Conservation (phyloP, 2,329 filamentous ascomycete species). For the Scedosporium aurantiacum region DNA sequence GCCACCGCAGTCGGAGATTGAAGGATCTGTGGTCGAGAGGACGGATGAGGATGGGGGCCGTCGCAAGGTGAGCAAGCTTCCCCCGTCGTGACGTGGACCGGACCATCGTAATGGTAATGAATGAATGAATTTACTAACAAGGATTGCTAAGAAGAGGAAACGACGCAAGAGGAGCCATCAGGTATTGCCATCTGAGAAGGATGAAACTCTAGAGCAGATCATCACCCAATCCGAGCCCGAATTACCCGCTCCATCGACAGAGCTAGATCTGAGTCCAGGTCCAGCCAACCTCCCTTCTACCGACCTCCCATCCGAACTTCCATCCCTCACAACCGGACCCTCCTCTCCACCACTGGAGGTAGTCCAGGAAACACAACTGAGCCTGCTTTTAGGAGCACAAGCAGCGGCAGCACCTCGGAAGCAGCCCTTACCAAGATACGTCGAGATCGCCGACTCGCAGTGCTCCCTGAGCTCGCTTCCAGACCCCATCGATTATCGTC, state of each 20-base stretch:
- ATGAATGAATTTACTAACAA: too few relatives aligned
- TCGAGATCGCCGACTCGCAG: conserved; percentile 3
- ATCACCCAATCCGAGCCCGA: not conserved
- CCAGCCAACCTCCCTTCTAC: not conserved
- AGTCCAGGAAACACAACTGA: not conserved
- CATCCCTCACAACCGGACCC: not conserved
- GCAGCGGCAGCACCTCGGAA: not conserved
- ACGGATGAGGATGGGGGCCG: not conserved
- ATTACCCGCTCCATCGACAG: not conserved
- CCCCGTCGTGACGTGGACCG: too few relatives aligned
- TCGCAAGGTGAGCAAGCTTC: not conserved
- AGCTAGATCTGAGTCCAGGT: not conserved
- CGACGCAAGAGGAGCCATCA: not conserved
- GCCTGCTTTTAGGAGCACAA: not conserved
- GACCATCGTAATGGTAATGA: too few relatives aligned
- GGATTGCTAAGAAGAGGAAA: not conserved
- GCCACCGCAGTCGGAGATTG: not conserved
- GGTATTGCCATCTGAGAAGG: not conserved
- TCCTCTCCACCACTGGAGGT: not conserved
- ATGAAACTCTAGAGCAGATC: not conserved
- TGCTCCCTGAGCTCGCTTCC: not conserved
- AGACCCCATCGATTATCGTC: not conserved
- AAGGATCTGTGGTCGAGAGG: not conserved
- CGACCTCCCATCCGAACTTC: not conserved
- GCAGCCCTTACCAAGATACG: not conserved